Base-by-base conservation (phyloP, 2,329 filamentous ascomycete species). In the Hymenoscyphus repandus region DNA sequence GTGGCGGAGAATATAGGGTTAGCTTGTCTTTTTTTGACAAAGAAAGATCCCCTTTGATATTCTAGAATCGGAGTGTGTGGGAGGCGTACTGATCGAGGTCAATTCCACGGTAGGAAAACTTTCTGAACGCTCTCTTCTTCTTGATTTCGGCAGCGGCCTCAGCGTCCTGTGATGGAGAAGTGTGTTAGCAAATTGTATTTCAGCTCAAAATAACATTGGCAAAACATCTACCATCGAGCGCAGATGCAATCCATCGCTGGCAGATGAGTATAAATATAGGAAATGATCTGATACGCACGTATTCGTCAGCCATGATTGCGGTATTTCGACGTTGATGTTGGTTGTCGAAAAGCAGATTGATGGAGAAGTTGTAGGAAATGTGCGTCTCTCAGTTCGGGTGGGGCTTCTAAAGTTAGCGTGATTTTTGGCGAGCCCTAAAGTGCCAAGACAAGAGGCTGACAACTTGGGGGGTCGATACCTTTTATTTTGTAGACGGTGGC, bases 91-190 rank as follows among this genome's bases (percentile, higher is more conserved):
- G 89, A 76, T 99, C 93, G 75, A 99, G 91, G 77, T 99, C 93
- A 76, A 99, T 89, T 72, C 93, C 93, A 74, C 93, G 89, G 89
- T 96, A 99, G 67, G 91, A 93, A 75, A 97, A 99, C 87, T 97
- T 99, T 81, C 90, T 88, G 88, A 97, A 96, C 68, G 90, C 80
- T 92, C 93, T 95, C 82, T 87, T 95, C 84, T 89, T 95, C 90
- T 97, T 99, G 78, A 99, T 80, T 88, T 96, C 93, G 74, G 90
- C 92, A 78, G 92, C 92, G 83, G 93, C 89, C 82, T 95, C 90
- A 74, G 91, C 86, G 81, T 96, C 92, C 90, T 96, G 67, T 63
- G 49, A 41, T 47, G 32, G 54, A 57, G 58, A 58, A 58, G 56
- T 46, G 60, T 51, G 61, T 73, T 63, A 75, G 70, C 52, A 45